Base-by-base conservation (phyloP, 768 basidiomycete species). In the Termitomyces sp. region DNA sequence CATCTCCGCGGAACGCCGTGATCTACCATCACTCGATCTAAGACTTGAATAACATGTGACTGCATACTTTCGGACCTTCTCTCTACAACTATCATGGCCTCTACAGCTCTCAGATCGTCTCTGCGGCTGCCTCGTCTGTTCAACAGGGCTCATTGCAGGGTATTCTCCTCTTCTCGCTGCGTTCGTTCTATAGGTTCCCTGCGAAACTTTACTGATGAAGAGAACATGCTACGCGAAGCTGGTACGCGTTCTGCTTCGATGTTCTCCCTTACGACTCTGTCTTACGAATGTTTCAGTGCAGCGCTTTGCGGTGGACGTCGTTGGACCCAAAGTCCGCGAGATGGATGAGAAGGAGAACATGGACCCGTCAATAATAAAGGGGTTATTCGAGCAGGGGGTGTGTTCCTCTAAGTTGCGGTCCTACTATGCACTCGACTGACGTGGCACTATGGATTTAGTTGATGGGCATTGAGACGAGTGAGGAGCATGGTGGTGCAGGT, bases 311-410 rank as follows among this genome's bases (percentile, higher is more conserved):
- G 77, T 81, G 49, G 94, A 98, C 49, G 86, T 96, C 27, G 83
- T 99, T 18, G 90, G 74, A 3, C 97, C 97, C 45, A 91, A 86
- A 69, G 95, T 97, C 54, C 82, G 86, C 20, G 94, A 95, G 69
- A 99, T 99, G 97, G 97, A 99, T 65, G 97, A 99, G 78, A 89
- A 86, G 52, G 96, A 99, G 72, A 74, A 69, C 53, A 98, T 99
- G 96, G 94, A 98, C 67, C 84, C 91, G 1, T 78, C 73, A 0
- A 69, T 99, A 58, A 91, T 98, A 65, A 78, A 89, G 63, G 92
- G 86, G 0, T 79, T 98, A 12, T 99, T 98, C 58, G 94, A 97
- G 47, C 94, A 97, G 72, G 97, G 97, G 16, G 94, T 96, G 66
- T 63, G 89, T 39, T 32, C 35, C 41, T 39, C 12, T 13, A 11